Evolutionary conservation across 164 flowering plant species (phyloP).

Genomic region (Taxillus chinensis): DNA sequence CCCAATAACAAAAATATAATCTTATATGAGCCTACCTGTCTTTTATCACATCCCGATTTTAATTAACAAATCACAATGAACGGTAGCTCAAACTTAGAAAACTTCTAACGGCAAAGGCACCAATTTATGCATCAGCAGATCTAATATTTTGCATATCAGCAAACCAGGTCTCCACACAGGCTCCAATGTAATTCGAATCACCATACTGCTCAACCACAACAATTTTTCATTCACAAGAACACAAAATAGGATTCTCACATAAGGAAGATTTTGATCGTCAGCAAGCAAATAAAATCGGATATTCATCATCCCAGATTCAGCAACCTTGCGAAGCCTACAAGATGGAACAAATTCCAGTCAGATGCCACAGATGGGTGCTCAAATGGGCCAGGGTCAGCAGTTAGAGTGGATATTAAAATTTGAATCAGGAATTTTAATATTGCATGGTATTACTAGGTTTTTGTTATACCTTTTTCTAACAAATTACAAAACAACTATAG

Average conservation of each 20-base stretch:
- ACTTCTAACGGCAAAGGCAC: too few relatives aligned
- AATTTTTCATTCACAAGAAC: slow-evolving; percentile 34
- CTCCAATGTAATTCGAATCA: slow-evolving; percentile 30
- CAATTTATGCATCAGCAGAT: slow-evolving; percentile 28
- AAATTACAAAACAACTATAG: too few relatives aligned
- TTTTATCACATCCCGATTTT: too few relatives aligned
- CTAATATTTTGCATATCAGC: slow-evolving; percentile 38
- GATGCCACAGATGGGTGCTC: slow-evolving; percentile 25
- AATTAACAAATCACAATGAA: too few relatives aligned
- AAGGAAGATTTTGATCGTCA: slow-evolving; percentile 44
- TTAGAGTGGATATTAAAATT: not conserved
- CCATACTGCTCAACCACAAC: slow-evolving; percentile 34
- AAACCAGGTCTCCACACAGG: slow-evolving; percentile 18
- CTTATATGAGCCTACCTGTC: too few relatives aligned
- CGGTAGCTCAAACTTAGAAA: too few relatives aligned
- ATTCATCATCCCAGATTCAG: slow-evolving; percentile 44
- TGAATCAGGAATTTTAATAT: too few relatives aligned
- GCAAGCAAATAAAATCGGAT: slow-evolving; percentile 36
- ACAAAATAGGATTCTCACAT: slow-evolving; percentile 28
- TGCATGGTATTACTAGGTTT: too few relatives aligned
- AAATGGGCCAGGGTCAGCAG: slow-evolving; percentile 30
- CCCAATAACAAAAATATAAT: too few relatives aligned
- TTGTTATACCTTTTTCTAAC: too few relatives aligned
- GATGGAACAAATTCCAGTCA: slow-evolving; percentile 31
- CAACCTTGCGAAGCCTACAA: slow-evolving; percentile 27